Conservation (phyloP, 2,329 filamentous ascomycete species). For the Myriosclerotinia curreyana region DNA sequence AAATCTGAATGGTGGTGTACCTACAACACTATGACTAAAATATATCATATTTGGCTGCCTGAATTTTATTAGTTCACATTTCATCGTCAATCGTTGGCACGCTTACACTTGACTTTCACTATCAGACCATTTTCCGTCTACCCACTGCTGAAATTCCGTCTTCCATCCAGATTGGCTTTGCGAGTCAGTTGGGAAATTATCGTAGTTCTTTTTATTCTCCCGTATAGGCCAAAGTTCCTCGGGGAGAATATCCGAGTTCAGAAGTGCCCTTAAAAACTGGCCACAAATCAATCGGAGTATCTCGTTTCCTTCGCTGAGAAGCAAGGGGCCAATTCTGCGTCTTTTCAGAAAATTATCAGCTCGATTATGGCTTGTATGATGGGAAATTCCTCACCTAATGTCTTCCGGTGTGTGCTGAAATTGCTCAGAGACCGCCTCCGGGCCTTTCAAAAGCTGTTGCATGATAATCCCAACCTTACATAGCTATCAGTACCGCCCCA, state of each 20-base stretch:
- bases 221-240: conserved; percentile 31
- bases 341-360: conserved; percentile 19
- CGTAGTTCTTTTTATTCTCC: conserved; percentile 22
- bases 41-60: conserved; percentile 20
- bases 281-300: conserved; percentile 33
- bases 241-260: conserved; percentile 21
- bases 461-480: conserved; percentile 34
- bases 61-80: neutral
- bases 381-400: conserved; percentile 27
- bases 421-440: conserved; percentile 23
- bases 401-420: conserved; percentile 30
- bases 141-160: conserved; percentile 29
- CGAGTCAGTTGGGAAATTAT: conserved; percentile 30
- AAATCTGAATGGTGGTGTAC: conserved; percentile 5
- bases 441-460: conserved; percentile 32
- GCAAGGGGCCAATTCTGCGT: conserved; percentile 28
- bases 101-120: neutral
- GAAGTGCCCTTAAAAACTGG: conserved; percentile 29
- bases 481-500: conserved; percentile 9
- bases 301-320: conserved; percentile 33
- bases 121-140: conserved; percentile 26
- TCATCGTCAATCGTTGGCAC: neutral
- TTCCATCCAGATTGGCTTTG: conserved; percentile 30
- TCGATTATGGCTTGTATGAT: neutral
- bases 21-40: conserved; percentile 17